Evolutionary conservation across 306 rosid genomes (phyloP).

Genomic region (Calophaca sinica): DNA sequence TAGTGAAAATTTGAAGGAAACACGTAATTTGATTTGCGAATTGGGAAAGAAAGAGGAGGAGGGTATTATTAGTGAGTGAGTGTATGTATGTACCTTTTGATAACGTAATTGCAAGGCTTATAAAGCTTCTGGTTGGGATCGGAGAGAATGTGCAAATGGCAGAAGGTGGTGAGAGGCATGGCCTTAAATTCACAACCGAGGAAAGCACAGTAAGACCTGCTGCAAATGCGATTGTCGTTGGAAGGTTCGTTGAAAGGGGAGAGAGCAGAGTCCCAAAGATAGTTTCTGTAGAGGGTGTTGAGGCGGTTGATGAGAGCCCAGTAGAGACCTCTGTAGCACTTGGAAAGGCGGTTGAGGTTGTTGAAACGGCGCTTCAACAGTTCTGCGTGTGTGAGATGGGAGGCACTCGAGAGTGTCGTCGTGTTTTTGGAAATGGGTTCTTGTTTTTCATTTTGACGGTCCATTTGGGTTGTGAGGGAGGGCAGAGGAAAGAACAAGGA

Average conservation of each 20-base stretch:
- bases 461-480: not conserved
- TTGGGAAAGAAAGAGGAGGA: not conserved
- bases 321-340: slow-evolving; percentile 46
- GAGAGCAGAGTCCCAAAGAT: slow-evolving; percentile 42
- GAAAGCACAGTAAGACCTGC: slow-evolving; percentile 50
- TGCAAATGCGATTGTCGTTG: not conserved
- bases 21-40: not conserved
- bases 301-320: slow-evolving; percentile 49
- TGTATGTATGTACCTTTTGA: slow-evolving; percentile 56
- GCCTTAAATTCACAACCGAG: slow-evolving; percentile 62
- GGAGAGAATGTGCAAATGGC: slow-evolving; percentile 68
- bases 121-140: slow-evolving; percentile 79
- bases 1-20: too few species aligned
- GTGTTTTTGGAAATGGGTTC: too few species aligned
- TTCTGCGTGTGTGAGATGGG: slow-evolving; percentile 44
- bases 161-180: slow-evolving; percentile 74
- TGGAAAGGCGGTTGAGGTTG: slow-evolving; percentile 39
- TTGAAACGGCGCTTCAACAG: slow-evolving; percentile 47
- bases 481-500: not conserved
- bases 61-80: too few species aligned
- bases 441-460: not conserved
- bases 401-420: not conserved
- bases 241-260: slow-evolving; percentile 38
- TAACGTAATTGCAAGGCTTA: slow-evolving; percentile 62
- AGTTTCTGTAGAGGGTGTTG: slow-evolving; percentile 34